These are phyloP conservation scores for Didymosphaeria variabile DNA, from an alignment of 2,329 filamentous ascomycete species.

Conservation along the genomic window DNA sequence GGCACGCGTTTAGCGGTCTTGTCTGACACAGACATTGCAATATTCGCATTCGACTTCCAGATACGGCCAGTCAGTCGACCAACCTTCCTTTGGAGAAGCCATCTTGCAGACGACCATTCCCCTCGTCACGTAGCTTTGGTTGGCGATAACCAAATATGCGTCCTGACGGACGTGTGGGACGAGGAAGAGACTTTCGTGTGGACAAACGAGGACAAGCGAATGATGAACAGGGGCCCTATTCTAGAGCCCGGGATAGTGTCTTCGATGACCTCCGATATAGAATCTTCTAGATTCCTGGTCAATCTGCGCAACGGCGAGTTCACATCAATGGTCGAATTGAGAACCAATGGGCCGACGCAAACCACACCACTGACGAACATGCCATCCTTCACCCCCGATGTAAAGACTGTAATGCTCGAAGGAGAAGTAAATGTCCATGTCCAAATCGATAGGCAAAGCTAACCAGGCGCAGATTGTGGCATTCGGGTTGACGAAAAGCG, in stretches of 20 bases:
- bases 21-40: slow-evolving; percentile 69
- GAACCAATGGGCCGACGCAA: slow-evolving; percentile 26
- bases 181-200: slow-evolving; percentile 42
- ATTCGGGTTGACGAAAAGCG: slow-evolving; percentile 76
- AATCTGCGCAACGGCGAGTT: slow-evolving; percentile 35
- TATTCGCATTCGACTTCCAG: slow-evolving; percentile 75
- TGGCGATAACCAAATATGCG: slow-evolving; percentile 47
- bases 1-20: slow-evolving; percentile 70
- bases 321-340: slow-evolving; percentile 27
- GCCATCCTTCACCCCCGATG: slow-evolving; percentile 39
- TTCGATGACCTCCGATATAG: slow-evolving; percentile 32
- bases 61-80: slow-evolving; percentile 59
- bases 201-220: slow-evolving; percentile 31
- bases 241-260: slow-evolving; percentile 34
- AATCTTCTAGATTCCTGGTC: slow-evolving; percentile 31
- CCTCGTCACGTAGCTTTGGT: slow-evolving; percentile 61
- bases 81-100: slow-evolving; percentile 53
- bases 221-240: slow-evolving; percentile 34
- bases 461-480: slow-evolving; percentile 52
- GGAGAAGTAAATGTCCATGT: slow-evolving; percentile 31
- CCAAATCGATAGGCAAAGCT: slow-evolving; percentile 23
- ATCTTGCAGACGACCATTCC: slow-evolving; percentile 24
- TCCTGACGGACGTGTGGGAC: slow-evolving; percentile 46
- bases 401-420: slow-evolving; percentile 31
- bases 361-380: slow-evolving; percentile 32